These are phyloP conservation scores for Cladophialophora chaetospira DNA, from an alignment of 2,329 filamentous ascomycete genomes.

Conservation along the genomic window DNA sequence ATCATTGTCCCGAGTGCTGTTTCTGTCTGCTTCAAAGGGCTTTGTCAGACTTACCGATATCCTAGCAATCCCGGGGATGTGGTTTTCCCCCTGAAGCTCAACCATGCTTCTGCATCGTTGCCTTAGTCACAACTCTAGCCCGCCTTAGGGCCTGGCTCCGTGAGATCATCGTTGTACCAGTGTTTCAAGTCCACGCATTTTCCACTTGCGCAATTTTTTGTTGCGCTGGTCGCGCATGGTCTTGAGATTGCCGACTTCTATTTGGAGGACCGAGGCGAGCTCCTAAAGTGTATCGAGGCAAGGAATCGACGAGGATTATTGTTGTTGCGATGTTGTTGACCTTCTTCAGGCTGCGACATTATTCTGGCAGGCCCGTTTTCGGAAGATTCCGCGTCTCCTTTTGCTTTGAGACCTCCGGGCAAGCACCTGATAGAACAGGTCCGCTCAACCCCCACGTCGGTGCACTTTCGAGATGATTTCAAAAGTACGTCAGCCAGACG, in stretches of 20 bases:
- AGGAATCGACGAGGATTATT: neutral
- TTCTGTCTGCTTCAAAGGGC: too few relatives aligned
- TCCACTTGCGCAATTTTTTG: neutral
- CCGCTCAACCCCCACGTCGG: neutral
- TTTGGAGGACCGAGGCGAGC: too few relatives aligned
- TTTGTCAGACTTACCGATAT: too few relatives aligned
- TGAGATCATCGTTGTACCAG: neutral
- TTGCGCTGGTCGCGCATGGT: neutral
- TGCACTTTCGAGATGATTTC: neutral
- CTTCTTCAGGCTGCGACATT: neutral
- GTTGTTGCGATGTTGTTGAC: neutral
- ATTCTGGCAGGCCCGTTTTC: neutral
- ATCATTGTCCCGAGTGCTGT: too few relatives aligned
- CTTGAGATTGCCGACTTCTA: neutral
- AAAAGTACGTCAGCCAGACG: neutral
- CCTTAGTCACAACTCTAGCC: neutral
- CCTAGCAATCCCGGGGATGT: conserved; percentile 11
- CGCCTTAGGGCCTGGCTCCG: neutral
- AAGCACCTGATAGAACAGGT: neutral
- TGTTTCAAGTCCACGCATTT: neutral
- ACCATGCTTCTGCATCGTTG: neutral
- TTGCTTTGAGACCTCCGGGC: too few relatives aligned
- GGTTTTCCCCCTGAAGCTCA: conserved; percentile 3
- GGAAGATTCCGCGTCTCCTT: neutral
- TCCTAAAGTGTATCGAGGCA: too few relatives aligned